phyloP scores from a whole-genome alignment of 176 grass and related monocot genomes.

The Triticum turgidum region DNA sequence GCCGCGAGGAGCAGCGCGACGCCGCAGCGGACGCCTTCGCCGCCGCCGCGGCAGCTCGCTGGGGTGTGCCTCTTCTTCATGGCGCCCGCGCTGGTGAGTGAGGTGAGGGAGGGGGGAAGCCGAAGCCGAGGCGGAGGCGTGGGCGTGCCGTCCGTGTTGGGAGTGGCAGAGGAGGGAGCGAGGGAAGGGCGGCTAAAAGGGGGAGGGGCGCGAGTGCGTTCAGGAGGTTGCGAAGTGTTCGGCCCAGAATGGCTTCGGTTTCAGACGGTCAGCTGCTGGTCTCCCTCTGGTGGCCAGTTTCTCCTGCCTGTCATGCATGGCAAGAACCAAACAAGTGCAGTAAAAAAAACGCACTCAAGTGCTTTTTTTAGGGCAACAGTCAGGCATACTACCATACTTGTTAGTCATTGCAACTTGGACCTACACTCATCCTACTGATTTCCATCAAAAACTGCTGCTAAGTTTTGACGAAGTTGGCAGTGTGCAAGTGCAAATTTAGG shows the following conservation, averaged over 20 bases:
- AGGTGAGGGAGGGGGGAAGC: not conserved
- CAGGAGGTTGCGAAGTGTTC: slow-evolving; percentile 41
- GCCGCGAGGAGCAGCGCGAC: slow-evolving; percentile 42
- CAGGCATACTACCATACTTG: too few species aligned
- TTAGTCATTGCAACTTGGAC: too few species aligned
- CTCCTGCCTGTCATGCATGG: not conserved
- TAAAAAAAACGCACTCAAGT: too few species aligned
- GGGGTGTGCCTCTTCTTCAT: slow-evolving; percentile 19
- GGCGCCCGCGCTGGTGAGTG: not conserved
- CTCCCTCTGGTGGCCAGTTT: not conserved
- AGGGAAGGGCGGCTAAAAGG: slow-evolving; percentile 12
- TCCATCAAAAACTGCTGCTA: too few species aligned
- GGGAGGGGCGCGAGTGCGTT: slow-evolving; percentile 36
- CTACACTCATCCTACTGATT: too few species aligned
- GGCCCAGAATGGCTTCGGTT: slow-evolving; percentile 35
- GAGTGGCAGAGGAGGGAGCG: not conserved
- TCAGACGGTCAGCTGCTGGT: not conserved
- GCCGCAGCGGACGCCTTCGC: slow-evolving; percentile 8
- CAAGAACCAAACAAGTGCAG: not conserved
- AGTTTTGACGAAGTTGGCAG: too few species aligned
- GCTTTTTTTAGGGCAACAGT: too few species aligned
- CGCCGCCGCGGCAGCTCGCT: not conserved
- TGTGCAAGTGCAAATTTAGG: too few species aligned
- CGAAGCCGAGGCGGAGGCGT: not conserved
- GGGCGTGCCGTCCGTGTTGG: not conserved